Evolutionary conservation across 768 basidiomycete genomes (phyloP).

Genomic region (Lactarius sanguifluus): DNA sequence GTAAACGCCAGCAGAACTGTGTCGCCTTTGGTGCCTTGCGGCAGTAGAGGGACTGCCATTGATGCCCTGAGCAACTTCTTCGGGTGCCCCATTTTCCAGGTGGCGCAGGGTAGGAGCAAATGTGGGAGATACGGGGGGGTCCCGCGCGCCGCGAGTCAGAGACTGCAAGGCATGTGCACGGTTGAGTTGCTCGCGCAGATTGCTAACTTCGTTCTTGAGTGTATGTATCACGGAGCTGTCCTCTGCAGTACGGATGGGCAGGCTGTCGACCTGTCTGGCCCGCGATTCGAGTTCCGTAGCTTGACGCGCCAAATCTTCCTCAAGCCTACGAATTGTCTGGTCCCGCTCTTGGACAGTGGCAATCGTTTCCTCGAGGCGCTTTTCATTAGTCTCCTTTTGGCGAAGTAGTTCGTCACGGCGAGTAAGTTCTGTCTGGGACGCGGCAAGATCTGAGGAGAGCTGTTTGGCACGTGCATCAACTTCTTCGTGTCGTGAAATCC

Average conservation of each 20-base stretch:
- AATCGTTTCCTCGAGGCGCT: constrained; percentile 73
- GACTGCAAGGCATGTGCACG: constrained; percentile 91
- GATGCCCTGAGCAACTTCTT: constrained; percentile 44
- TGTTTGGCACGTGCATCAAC: constrained; percentile 71
- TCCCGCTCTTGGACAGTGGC: constrained; percentile 81
- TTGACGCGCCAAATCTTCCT: constrained; percentile 72
- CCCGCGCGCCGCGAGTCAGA: constrained; percentile 71
- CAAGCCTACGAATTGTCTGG: constrained; percentile 74
- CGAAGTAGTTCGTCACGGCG: constrained; percentile 72
- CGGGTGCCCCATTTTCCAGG: constrained; percentile 42
- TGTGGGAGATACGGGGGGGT: constrained; percentile 78
- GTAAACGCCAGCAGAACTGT: constrained; percentile 84
- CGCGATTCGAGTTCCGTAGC: constrained; percentile 74
- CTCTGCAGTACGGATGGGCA: constrained; percentile 69
- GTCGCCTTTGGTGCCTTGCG: constrained; percentile 70
- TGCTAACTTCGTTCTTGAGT: constrained; percentile 90
- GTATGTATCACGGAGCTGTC: constrained; percentile 85
- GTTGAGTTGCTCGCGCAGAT: constrained; percentile 91
- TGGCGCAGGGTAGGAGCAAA: constrained; percentile 78
- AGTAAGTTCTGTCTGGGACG: constrained; percentile 66
- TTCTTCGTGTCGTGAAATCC: constrained; percentile 88
- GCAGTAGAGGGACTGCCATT: constrained; percentile 36
- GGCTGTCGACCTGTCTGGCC: constrained; percentile 64
- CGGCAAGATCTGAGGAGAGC: constrained; percentile 65
- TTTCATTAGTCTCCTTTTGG: constrained; percentile 78